A percentile compares a stretch with the other conserved stretches of the same genome.
These are phyloP conservation scores for Nosema muscidifuracis DNA, from an alignment of 371 early-diverging fungal species.

Conservation along the genomic window DNA sequence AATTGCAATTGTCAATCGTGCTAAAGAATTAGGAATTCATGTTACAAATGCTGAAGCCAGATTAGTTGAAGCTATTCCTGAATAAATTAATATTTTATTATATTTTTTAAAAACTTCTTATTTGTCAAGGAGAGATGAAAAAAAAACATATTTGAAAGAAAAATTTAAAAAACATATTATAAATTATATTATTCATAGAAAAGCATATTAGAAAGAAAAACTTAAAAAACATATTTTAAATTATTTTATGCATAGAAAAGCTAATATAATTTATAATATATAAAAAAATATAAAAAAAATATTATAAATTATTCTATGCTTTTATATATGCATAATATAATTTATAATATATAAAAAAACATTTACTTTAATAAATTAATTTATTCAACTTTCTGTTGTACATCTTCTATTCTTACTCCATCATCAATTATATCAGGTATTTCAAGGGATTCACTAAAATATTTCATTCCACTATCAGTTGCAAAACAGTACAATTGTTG, in stretches of 20 bases:
- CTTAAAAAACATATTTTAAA: neutral
- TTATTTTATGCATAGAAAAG: neutral
- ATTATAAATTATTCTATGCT: no score
- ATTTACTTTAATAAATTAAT: neutral
- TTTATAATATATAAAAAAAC: neutral
- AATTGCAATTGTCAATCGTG: constrained; percentile 85
- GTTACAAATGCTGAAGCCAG: constrained; percentile 91
- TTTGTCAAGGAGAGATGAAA: no score
- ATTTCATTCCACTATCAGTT: constrained; percentile 54
- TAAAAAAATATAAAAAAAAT: no score
- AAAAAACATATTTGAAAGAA: no score
- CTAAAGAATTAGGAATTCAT: constrained; percentile 88
- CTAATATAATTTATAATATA: no score
- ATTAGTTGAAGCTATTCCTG: constrained; percentile 76
- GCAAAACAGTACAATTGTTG: constrained; percentile 59
- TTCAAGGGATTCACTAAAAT: constrained; percentile 50
- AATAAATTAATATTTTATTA: constrained; percentile 50
- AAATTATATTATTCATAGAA: neutral
- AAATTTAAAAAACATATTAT: neutral
- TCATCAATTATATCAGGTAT: constrained; percentile 31
- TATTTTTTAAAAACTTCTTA: no score
- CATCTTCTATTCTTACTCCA: neutral
- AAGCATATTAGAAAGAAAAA: neutral
- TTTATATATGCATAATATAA: neutral
- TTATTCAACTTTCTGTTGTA: constrained; percentile 4